Evolutionary conservation across 805 yeast species (phyloP).

Genomic region (Ogataea methanolica): DNA sequence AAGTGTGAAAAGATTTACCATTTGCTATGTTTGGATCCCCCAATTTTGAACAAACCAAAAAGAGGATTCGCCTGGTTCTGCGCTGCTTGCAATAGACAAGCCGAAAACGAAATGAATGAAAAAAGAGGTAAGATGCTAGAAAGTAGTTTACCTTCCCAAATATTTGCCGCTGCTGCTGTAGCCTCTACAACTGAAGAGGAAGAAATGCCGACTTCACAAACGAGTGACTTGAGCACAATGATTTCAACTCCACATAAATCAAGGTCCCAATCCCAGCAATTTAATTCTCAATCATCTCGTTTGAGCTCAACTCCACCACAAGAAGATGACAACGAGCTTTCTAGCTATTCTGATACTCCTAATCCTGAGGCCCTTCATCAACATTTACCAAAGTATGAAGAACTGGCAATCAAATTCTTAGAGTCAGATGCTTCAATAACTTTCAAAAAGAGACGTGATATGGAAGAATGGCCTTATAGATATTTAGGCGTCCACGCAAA

Average conservation of each 20-base stretch:
- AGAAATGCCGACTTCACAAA: background rate
- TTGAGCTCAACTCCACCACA: background rate
- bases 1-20: conserved; percentile 70
- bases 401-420: conserved; percentile 50
- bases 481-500: conserved; percentile 73
- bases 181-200: background rate
- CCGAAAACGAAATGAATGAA: conserved; percentile 39
- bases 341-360: background rate
- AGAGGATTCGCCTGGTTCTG: conserved; percentile 92
- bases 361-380: conserved; percentile 1
- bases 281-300: background rate
- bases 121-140: conserved; percentile 33
- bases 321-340: background rate
- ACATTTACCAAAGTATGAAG: conserved; percentile 49
- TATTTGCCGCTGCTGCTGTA: conserved; percentile 13
- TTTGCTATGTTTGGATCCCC: conserved; percentile 83
- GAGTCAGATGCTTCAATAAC: conserved; percentile 38
- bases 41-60: conserved; percentile 71
- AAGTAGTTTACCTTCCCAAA: conserved; percentile 24
- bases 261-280: background rate
- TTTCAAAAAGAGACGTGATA: conserved; percentile 43
- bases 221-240: background rate
- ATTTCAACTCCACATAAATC: background rate
- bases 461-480: conserved; percentile 79
- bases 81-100: conserved; percentile 64